Evolutionary conservation across 2,329 filamentous ascomycete genomes (phyloP), one percentile per base, ranked within the genome.

Genomic region (Hypoxylon sp.): DNA sequence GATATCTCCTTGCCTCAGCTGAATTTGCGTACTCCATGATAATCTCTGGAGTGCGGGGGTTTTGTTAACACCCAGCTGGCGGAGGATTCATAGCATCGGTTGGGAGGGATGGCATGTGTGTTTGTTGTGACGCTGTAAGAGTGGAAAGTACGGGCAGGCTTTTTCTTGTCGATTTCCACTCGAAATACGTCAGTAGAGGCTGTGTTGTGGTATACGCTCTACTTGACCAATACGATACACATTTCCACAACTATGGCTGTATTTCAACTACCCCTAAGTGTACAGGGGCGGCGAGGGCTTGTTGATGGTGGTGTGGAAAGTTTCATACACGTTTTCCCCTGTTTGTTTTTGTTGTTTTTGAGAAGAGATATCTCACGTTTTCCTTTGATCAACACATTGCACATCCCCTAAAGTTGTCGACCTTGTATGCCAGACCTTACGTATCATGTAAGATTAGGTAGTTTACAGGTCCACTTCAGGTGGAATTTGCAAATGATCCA

Each of bases 1-100:
- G 72, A 76, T 75, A 78, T 73, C 75, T 77, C 76, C 75, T 78
- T 77, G 70, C 78, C 77, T 79, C 77, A 73, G 75, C 80, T 80
- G 78, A 76, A 73, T 57, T 72, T 74, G 73, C 67, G 73, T 75
- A 69, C 67, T 71, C 71, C 60, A 59, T 70, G 68, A 64, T 64
- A 69, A 63, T 67, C 69, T 65, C 56, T 57, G 58, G 67, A 71
- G 71, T 68, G 69, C 70, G 69, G 64, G 69, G 61, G 71, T 75
- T 73, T 69, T 63, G 67, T 75, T 71, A 71, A 75, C 73, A 76
- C 73, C 72, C 72, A 74, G 72, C 74, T 75, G 74, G 75, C 70
- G 67, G 73, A 75, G 71, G 72, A 72, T 74, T 76, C 68, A 71
- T 74, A 68, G 74, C 71, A 77, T 77, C 72, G 71, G 73, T 75